Evolutionary conservation across 257 asterid genomes (phyloP).

Genomic region (Jaltomata sinuosa): DNA sequence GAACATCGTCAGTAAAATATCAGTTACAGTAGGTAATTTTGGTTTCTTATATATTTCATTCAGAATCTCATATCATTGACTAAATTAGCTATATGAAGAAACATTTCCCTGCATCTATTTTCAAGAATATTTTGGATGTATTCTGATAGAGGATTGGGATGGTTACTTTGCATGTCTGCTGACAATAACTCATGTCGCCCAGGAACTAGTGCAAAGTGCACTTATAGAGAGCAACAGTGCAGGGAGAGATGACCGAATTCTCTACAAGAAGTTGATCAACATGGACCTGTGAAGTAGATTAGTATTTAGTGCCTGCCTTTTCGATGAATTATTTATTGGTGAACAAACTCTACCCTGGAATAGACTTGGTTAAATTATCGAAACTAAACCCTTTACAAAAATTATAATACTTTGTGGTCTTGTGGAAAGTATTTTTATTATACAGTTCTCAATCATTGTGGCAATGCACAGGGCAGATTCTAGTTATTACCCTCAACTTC

Average conservation of each 20-base stretch:
- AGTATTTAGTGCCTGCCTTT: neutral
- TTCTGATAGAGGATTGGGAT: neutral
- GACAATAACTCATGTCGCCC: neutral
- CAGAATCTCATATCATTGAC: neutral
- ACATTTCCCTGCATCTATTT: neutral
- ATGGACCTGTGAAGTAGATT: slow-evolving; percentile 18
- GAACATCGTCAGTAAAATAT: neutral
- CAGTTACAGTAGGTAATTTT: neutral
- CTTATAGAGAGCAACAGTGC: slow-evolving; percentile 70
- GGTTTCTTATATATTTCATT: neutral
- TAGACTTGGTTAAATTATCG: no score
- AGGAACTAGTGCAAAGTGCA: slow-evolving; percentile 91
- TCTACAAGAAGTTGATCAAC: slow-evolving; percentile 70
- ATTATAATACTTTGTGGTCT: no score
- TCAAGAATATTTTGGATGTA: neutral
- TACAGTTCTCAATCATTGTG: no score
- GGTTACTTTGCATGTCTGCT: neutral
- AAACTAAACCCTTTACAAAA: no score
- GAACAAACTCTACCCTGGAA: neutral
- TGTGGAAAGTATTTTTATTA: no score
- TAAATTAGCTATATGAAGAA: neutral
- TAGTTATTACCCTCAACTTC: no score
- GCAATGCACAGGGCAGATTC: no score
- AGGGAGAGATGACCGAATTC: slow-evolving; percentile 75
- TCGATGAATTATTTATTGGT: neutral